Conservation (phyloP, 805 yeast genomes). For the Komagataella mondaviorum region DNA sequence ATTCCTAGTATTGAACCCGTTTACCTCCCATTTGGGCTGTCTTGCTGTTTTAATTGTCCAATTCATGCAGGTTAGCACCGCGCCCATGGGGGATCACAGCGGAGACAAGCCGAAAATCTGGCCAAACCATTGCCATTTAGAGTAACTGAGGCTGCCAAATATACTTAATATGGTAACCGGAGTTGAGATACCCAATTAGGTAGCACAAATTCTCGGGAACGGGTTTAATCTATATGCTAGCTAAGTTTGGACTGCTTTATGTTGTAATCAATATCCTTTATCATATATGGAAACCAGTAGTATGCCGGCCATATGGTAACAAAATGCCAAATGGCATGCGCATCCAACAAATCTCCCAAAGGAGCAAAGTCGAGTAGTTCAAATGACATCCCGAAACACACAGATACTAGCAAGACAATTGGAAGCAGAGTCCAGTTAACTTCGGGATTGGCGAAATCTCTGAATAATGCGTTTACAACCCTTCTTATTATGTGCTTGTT, state of each 20-base stretch:
- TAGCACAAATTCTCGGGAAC: too few species aligned
- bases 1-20: neutral
- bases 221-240: neutral
- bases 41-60: neutral
- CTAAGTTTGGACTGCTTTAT: neutral
- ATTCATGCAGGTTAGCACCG: neutral
- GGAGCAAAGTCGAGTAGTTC: slow-evolving; percentile 88
- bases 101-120: neutral
- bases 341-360: slow-evolving; percentile 57
- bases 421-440: slow-evolving; percentile 38
- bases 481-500: neutral
- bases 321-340: slow-evolving; percentile 91
- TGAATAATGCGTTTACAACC: slow-evolving; percentile 2
- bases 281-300: slow-evolving; percentile 54
- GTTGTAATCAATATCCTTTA: slow-evolving; percentile 23
- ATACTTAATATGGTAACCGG: neutral
- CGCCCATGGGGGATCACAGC: neutral
- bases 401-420: slow-evolving; percentile 31
- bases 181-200: neutral
- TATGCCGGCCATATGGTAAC: slow-evolving; percentile 75
- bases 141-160: neutral
- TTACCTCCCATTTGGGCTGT: neutral
- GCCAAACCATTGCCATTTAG: neutral
- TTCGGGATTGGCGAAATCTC: slow-evolving; percentile 13
- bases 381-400: slow-evolving; percentile 69